These are phyloP conservation scores for Amorphotheca resinae DNA, from an alignment of 495 filamentous ascomycete genomes.

Conservation along the genomic window DNA sequence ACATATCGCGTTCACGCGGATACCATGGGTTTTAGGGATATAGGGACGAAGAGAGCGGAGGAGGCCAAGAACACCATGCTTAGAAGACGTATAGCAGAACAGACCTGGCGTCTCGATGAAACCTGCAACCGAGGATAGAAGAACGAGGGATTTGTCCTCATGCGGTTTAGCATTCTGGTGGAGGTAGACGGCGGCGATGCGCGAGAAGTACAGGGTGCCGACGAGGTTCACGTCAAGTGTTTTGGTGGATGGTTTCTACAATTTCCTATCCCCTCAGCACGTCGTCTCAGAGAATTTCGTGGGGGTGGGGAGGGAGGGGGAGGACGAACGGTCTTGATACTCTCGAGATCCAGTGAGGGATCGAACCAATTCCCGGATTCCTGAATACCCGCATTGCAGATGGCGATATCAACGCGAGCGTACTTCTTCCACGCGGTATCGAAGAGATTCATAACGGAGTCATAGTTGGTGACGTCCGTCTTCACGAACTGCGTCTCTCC, in stretches of 20 bases:
- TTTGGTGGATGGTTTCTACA: conserved; percentile 1
- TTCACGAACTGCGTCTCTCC: conserved; percentile 9
- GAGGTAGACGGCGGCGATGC: conserved; percentile 4
- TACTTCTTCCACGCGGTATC: conserved; percentile 12
- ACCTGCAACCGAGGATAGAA: conserved; percentile 33
- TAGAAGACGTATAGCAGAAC: conserved; percentile 36
- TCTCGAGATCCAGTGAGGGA: conserved; percentile 14
- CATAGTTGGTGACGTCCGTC: conserved; percentile 18
- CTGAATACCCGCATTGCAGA: conserved; percentile 16
- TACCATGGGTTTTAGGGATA: conserved; percentile 26
- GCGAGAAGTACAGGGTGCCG: conserved; percentile 3
- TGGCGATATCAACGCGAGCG: conserved; percentile 17
- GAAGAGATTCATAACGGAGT: conserved; percentile 17
- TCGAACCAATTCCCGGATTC: conserved; percentile 17
- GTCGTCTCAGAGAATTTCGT: too few relatives aligned
- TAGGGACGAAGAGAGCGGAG: conserved; percentile 34
- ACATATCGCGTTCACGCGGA: conserved; percentile 41
- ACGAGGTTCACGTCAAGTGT: not conserved
- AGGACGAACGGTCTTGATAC: conserved; percentile 3
- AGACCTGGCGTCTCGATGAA: conserved; percentile 27
- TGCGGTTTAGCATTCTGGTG: not conserved
- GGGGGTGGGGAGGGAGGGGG: not conserved
- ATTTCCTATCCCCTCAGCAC: not conserved
- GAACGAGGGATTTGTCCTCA: conserved; percentile 32
- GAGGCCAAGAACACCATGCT: conserved; percentile 37